Evolutionary conservation across 1,284 basidiomycete genomes (phyloP).

Genomic region (Gomphus sp.): DNA sequence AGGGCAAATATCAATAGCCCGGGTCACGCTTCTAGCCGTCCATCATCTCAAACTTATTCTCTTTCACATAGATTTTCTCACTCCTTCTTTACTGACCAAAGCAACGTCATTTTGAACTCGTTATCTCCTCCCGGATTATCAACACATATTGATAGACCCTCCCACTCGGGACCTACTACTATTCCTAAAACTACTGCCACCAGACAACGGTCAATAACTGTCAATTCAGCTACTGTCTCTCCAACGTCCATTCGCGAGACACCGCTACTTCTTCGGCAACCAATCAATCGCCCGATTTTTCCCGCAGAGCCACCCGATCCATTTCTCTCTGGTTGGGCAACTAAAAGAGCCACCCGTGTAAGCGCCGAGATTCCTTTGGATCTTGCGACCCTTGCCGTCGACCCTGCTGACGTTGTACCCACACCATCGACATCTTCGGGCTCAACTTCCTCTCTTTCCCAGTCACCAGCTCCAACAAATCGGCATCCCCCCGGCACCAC

Average conservation of each 20-base stretch:
- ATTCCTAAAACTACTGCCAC: not conserved
- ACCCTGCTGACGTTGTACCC: not conserved
- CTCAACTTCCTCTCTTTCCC: constrained; percentile 1
- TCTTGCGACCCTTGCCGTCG: not conserved
- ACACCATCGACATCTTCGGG: constrained; percentile 3
- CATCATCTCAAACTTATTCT: constrained; percentile 2
- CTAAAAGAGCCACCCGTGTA: not conserved
- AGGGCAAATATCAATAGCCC: not conserved
- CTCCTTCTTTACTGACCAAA: not conserved
- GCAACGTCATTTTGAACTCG: not conserved
- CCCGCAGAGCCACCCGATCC: not conserved
- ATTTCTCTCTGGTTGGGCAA: not conserved
- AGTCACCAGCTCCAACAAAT: not conserved
- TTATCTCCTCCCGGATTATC: constrained; percentile 13
- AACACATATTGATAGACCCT: constrained; percentile 13
- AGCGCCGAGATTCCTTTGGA: not conserved
- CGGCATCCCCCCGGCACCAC: not conserved
- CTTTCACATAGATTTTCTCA: constrained; percentile 4
- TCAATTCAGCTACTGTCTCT: constrained; percentile 12
- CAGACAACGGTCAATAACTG: not conserved
- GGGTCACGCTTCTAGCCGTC: not conserved
- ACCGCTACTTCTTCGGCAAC: constrained; percentile 49
- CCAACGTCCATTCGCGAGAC: constrained; percentile 44
- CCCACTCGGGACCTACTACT: constrained; percentile 10
- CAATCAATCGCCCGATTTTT: constrained; percentile 1